Base-by-base conservation (phyloP, 176 grass and related monocot genomes). In the Carex cristatella region DNA sequence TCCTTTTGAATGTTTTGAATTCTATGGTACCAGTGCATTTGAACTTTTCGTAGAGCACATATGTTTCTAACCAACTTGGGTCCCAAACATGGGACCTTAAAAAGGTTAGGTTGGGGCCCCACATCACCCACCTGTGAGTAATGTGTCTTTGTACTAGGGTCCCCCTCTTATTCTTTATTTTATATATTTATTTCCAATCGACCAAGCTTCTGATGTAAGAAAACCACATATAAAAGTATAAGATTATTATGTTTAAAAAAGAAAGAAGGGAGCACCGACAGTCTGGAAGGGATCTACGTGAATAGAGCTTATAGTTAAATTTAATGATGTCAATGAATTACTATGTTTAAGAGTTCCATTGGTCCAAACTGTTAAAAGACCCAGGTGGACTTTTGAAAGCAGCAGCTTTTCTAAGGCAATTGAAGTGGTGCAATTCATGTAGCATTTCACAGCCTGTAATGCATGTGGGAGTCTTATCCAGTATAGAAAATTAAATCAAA, bases 41-140 rank as follows among this genome's bases (percentile, higher is more conserved):
- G 5, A 56, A 58, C 15, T 79, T 79, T 44, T 1, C 65, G 12
- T 83, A 67, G 42, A 65, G 44, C 53, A 15, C 14, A 67, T 69
- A 55, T n/a, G 56, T 18, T 67, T 35, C n/a, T 10, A 69, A 69
- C 81, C 63, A 83, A 83, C 12, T 67, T 83, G 46, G 61, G 81
- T 48, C 61, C 81, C 81, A 68, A 28, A 83, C 27, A 83, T 68
- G 63, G 65, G 81, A 54, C 81, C 81, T 69, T 7, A 83, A 83
- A 57, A 83, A 83, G 49, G 81, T 83, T 83, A 23, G 28, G 14
- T 56, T 49, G 18, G 19, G 63, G 61, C 59, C 63, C 59, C 46
- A 83, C 27, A 64, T 13, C 46, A 69, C 81, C 81, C 65, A 83
- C 81, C 81, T 83, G 27, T 83, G 42, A 69, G 81, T 69, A 67